phyloP scores from a whole-genome alignment of 768 basidiomycete genomes.

The Hericium erinaceus region DNA sequence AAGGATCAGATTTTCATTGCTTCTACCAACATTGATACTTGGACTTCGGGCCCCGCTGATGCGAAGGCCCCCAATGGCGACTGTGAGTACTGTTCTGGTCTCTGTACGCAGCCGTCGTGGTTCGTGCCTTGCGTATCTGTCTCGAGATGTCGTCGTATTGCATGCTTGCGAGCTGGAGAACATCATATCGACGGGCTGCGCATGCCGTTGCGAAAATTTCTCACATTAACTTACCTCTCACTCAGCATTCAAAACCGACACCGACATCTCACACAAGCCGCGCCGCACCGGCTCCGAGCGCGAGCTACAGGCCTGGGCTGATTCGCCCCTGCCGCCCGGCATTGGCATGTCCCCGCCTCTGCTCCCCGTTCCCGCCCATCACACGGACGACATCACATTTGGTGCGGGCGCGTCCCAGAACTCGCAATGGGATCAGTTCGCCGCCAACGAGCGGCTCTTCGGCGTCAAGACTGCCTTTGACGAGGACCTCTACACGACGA shows the following conservation, averaged over 20 bases:
- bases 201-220: background rate
- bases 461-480: slow-evolving; percentile 88
- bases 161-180: background rate
- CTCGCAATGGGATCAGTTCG: slow-evolving; percentile 83
- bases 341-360: slow-evolving; percentile 15
- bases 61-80: slow-evolving; percentile 61
- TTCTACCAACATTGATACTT: slow-evolving; percentile 62
- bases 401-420: slow-evolving; percentile 38
- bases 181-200: background rate
- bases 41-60: slow-evolving; percentile 68
- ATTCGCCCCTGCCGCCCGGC: slow-evolving; percentile 14
- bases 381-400: slow-evolving; percentile 64
- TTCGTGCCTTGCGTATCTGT: background rate
- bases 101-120: background rate
- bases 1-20: slow-evolving; percentile 65
- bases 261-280: slow-evolving; percentile 59
- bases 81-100: slow-evolving; percentile 35
- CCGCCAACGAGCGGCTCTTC: slow-evolving; percentile 85
- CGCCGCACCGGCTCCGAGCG: slow-evolving; percentile 42
- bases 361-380: slow-evolving; percentile 18
- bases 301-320: slow-evolving; percentile 71
- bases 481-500: slow-evolving; percentile 93
- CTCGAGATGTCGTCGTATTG: background rate
- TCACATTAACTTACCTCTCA: background rate
- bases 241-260: slow-evolving; percentile 69